Evolutionary conservation across 2,329 filamentous ascomycete species (phyloP), one percentile per base, ranked within the genome.

Genomic region (Xylaria sp.): DNA sequence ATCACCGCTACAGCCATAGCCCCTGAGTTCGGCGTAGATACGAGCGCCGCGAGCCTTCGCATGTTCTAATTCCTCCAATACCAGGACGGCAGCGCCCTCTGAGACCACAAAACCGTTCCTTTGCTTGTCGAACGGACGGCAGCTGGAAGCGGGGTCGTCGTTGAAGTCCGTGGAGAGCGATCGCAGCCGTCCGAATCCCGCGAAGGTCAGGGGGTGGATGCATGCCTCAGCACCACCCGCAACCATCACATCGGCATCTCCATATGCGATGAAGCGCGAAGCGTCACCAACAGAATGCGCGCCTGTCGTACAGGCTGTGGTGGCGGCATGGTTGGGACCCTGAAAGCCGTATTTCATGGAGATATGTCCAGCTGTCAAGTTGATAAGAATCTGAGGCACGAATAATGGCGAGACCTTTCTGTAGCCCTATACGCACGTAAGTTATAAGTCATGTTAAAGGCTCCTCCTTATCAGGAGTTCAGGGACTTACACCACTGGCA

Each of bases 141-240:
- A 96, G 54, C 92, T 86, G 52, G 83, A 78, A 1, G 77, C 66
- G 0, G 93, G 92, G 8, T 80, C 74, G 61, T 89, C 78, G 70
- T 97, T 97, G 76, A 86, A 95, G 2, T 80, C 82, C 0, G 91
- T 96, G 5, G 91, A 88, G 42, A 99, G 78, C 55, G 92, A 97
- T 60, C 93, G 84, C 1, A 92, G 91, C 63, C 92, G 83, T 23
- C 91, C 89, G 70, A 99, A 99, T 5, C 93, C 94, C 5, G 92
- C 91, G 66, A 97, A 89, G 1, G 93, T 90, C 49, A 99, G 80
- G 8, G 94, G 94, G 71, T 99, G 93, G 58, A 99, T 93, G 73
- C 94, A 99, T 0, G 93, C 92, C 75, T 99, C 94, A 7, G 93
- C 86, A 34, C 93, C 93, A 48, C 94, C 94, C n/a, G 94, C 92